These are phyloP conservation scores for Vitis rupestris DNA, from an alignment of 164 flowering plant species.

Conservation along the genomic window DNA sequence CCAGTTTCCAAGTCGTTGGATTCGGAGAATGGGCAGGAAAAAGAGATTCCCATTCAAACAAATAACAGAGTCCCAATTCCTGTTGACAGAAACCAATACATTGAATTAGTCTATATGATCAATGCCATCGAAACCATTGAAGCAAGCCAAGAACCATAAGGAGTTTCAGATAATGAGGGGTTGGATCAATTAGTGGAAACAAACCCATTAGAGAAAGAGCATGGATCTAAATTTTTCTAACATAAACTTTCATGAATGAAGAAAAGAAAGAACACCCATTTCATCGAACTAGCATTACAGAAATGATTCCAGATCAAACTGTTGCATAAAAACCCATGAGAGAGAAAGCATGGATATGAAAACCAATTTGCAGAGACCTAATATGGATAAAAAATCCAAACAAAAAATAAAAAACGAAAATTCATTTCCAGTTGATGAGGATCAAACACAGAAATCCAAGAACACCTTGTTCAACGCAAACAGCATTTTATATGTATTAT, in stretches of 20 bases:
- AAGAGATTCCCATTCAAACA: slow-evolving; percentile 56
- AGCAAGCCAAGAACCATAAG: too few relatives aligned
- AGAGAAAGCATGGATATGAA: neutral
- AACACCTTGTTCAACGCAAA: neutral
- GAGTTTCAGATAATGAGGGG: too few relatives aligned
- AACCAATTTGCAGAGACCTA: neutral
- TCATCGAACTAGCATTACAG: neutral
- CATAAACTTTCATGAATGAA: neutral
- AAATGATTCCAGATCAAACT: neutral
- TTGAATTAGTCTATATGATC: too few relatives aligned
- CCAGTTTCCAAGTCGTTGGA: slow-evolving; percentile 39
- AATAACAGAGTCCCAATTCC: slow-evolving; percentile 11
- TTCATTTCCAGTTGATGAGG: neutral
- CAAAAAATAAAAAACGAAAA: neutral
- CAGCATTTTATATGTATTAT: neutral
- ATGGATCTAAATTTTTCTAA: neutral
- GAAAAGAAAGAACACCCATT: slow-evolving; percentile 6
- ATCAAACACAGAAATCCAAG: neutral
- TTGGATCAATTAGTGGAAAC: too few relatives aligned
- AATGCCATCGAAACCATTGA: too few relatives aligned
- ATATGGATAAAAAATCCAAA: neutral
- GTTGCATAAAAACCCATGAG: neutral
- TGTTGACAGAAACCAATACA: slow-evolving; percentile 14
- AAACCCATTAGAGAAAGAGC: neutral
- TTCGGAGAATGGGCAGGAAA: slow-evolving; percentile 57